phyloP scores from a whole-genome alignment of 1,284 basidiomycete genomes.

The Phlebopus sp. region DNA sequence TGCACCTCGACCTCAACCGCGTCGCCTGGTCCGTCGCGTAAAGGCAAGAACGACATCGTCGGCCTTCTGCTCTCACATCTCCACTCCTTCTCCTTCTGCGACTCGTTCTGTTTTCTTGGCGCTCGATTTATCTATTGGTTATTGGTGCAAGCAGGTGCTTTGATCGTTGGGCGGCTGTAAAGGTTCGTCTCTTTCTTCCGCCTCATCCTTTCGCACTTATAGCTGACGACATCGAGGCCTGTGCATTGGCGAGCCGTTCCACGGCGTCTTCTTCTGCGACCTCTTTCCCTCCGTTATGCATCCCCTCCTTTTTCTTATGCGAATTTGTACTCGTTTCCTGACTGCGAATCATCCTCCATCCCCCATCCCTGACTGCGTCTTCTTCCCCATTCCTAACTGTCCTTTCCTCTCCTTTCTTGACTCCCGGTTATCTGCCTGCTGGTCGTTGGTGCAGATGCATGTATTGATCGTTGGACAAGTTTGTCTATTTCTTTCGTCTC shows the following conservation, averaged over 20 bases:
- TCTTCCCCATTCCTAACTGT: too few relatives aligned
- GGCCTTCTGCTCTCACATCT: too few relatives aligned
- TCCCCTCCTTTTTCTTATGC: neutral
- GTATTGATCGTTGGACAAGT: neutral
- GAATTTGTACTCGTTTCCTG: neutral
- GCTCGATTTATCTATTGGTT: neutral
- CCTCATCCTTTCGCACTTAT: neutral
- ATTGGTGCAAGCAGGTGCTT: slow-evolving; percentile 1
- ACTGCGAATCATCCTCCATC: too few relatives aligned
- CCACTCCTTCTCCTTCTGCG: too few relatives aligned
- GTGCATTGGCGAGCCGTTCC: neutral
- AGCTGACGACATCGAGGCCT: neutral
- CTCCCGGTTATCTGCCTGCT: neutral
- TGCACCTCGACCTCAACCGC: too few relatives aligned
- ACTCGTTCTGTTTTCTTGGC: slow-evolving; percentile 4
- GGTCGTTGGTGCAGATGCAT: neutral
- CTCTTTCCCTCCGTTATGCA: neutral
- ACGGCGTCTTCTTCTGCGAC: neutral
- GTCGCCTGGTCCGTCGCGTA: too few relatives aligned
- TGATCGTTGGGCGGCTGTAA: neutral
- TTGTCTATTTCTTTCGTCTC: neutral
- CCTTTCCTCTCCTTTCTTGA: too few relatives aligned
- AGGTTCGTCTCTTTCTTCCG: neutral
- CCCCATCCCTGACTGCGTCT: too few relatives aligned
- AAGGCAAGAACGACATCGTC: too few relatives aligned